Evolutionary conservation across 345 rosid genomes (phyloP).

Genomic region (Rhodamnia rubescens): DNA sequence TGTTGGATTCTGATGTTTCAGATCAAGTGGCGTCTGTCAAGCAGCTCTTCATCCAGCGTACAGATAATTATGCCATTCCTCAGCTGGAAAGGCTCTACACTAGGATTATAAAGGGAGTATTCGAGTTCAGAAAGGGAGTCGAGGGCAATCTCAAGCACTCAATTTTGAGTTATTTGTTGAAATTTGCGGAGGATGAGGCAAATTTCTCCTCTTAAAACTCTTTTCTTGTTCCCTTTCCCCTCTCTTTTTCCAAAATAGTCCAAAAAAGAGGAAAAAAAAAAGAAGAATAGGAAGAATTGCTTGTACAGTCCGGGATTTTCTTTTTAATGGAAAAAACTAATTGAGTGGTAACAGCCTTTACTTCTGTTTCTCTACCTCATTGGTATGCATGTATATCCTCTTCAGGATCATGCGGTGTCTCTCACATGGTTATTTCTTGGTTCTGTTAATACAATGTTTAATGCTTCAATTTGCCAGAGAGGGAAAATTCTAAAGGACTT

Average conservation of each 20-base stretch:
- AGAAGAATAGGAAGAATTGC: conserved; percentile 7
- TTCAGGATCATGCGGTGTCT: neutral
- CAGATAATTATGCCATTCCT: conserved; percentile 55
- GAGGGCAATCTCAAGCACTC: conserved; percentile 43
- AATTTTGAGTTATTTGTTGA: conserved; percentile 78
- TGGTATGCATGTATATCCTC: neutral
- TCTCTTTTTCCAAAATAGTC: neutral
- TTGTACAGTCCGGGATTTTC: conserved; percentile 65
- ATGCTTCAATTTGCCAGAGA: neutral
- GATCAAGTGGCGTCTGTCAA: conserved; percentile 30
- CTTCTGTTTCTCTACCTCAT: neutral
- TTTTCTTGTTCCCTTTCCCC: neutral
- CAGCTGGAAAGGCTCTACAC: conserved; percentile 84
- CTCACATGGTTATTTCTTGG: neutral
- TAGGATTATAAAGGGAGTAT: conserved; percentile 62
- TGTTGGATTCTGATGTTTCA: conserved; percentile 34
- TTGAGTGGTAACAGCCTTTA: neutral
- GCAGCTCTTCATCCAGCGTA: conserved; percentile 37
- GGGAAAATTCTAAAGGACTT: neutral
- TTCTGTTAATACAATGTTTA: neutral
- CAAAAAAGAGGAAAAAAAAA: neutral
- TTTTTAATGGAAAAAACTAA: neutral
- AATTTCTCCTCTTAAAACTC: conserved; percentile 43
- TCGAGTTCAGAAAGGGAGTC: conserved; percentile 30
- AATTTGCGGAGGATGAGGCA: conserved; percentile 53